Evolutionary conservation across 768 basidiomycete species (phyloP), one percentile per base, ranked within the genome.

Genomic region (Mrakia hoshinonis): DNA sequence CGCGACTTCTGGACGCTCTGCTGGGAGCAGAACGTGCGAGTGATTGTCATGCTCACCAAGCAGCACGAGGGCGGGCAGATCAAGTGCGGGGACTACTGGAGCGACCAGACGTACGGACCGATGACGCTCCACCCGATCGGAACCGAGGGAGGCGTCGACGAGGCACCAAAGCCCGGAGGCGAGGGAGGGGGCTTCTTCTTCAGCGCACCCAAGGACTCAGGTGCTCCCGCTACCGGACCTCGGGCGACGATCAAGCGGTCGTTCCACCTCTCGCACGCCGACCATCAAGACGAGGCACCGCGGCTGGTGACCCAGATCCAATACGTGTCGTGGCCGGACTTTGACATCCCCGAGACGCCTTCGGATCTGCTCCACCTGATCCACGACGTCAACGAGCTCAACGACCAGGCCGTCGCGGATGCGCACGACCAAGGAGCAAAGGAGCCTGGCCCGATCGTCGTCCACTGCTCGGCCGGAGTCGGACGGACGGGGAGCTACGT

Each of bases 41-140:
- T 96, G 63, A 92, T 98, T 74, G 89, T 96, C 73, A 98, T 97
- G 95, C 86, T 98, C 69, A 97, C 95, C 4, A 87, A 89, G 70
- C 91, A 95, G 77, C 83, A 89, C 69, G 95, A 98, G 78, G 90
- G 90, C 63, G 84, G 90, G 24, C 85, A 87, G 78, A 83, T 92
- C 76, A 97, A 98, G 79, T 96, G 95, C 77, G 91, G 92, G 36
- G 82, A 86, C 36, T 98, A 98, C 78, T 98, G 93, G 92, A 74
- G 76, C 47, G 77, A 78, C 20, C 82, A 83, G 20, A 78, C 80
- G 43, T 93, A 88, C 77, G 93, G 92, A 1, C 84, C 87, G 2
- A 80, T 94, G 68, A 84, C 82, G 9, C 82, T 96, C 34, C 82
- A 84, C 69, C 79, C 84, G 18, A 74, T 86, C 15, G 81, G 81